phyloP scores from a whole-genome alignment of 2,329 filamentous ascomycete species.

The Colletotrichum sp. region DNA sequence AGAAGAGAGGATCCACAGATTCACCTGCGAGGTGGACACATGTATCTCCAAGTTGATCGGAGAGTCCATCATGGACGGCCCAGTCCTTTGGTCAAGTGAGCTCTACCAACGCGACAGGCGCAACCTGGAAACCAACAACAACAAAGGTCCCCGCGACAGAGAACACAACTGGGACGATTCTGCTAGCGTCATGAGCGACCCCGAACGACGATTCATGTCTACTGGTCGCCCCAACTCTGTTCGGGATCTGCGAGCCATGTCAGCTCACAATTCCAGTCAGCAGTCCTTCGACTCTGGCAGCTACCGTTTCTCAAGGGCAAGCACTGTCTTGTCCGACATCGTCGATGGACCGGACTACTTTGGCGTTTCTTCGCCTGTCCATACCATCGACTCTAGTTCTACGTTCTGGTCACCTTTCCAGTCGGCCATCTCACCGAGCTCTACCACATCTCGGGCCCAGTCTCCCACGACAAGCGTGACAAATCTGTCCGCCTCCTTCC shows the following conservation, averaged over 20 bases:
- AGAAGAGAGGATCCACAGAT: slow-evolving; percentile 92
- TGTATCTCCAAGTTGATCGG: slow-evolving; percentile 87
- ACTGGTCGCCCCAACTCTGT: slow-evolving; percentile 54
- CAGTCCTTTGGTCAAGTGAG: slow-evolving; percentile 91
- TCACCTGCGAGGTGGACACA: slow-evolving; percentile 87
- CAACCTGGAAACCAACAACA: slow-evolving; percentile 53
- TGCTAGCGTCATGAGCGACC: slow-evolving; percentile 60
- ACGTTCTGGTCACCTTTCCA: slow-evolving; percentile 93
- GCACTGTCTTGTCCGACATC: slow-evolving; percentile 66
- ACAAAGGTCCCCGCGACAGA: slow-evolving; percentile 45
- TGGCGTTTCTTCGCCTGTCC: slow-evolving; percentile 68
- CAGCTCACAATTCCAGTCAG: slow-evolving; percentile 68
- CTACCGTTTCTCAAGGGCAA: slow-evolving; percentile 63
- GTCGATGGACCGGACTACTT: slow-evolving; percentile 76
- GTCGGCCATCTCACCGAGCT: slow-evolving; percentile 66
- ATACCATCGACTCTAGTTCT: slow-evolving; percentile 75
- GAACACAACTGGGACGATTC: slow-evolving; percentile 58
- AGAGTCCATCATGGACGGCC: slow-evolving; percentile 82
- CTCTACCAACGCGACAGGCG: slow-evolving; percentile 81
- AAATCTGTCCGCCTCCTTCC: slow-evolving; percentile 58
- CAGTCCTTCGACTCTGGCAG: slow-evolving; percentile 74
- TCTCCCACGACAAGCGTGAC: slow-evolving; percentile 67
- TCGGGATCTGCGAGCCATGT: slow-evolving; percentile 62
- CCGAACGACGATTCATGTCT: slow-evolving; percentile 52
- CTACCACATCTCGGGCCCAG: slow-evolving; percentile 63